Evolutionary conservation across 1,284 basidiomycete species (phyloP), one percentile per base, ranked within the genome.

Genomic region (Cryptococcus amylolentus): DNA sequence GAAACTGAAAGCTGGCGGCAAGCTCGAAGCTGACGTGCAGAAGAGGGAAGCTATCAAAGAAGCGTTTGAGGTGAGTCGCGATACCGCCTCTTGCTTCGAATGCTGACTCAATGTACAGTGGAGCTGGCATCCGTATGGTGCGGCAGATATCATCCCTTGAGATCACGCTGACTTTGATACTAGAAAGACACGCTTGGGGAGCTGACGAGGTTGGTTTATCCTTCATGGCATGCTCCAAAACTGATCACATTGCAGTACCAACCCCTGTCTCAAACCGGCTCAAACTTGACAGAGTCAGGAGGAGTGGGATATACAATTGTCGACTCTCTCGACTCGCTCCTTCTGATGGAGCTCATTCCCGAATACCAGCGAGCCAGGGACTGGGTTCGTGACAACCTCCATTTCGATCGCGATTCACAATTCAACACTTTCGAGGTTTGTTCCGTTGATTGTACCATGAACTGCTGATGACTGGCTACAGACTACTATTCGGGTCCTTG

Each of bases 341-440:
- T 91, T 48, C 78, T 97, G 53, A 88, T 96, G 86, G 89, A 86
- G 2, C 80, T 94, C 12, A 75, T 84, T 10, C 84, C 86, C 0
- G 93, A 95, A 73, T 93, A 92, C 69, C 62, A 80, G 48, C 82
- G 88, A 12, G 90, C 93, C 0, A 80, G 87, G 14, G 71, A 84
- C 42, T 97, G 94, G 93, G 82, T 96, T 18, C 81, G 80, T 27
- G 80, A 82, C 27, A 80, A 84, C 38, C 77, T 97, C 45, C 77
- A 81, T 9, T 93, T 96, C 69, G 87, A 95, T 39, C 81, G 86
- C 12, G 86, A 92, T 67, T 91, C 83, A 12, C 78, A 83, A 18
- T 90, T 91, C 75, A 97, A 88, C 73, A 92, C 90, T 0, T 98
- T 98, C 66, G 94, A 98, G 83, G 91, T 89, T 58, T 51, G 84